These are phyloP conservation scores for Nymphaea colorata DNA, from an alignment of 164 flowering plant species.

Conservation along the genomic window DNA sequence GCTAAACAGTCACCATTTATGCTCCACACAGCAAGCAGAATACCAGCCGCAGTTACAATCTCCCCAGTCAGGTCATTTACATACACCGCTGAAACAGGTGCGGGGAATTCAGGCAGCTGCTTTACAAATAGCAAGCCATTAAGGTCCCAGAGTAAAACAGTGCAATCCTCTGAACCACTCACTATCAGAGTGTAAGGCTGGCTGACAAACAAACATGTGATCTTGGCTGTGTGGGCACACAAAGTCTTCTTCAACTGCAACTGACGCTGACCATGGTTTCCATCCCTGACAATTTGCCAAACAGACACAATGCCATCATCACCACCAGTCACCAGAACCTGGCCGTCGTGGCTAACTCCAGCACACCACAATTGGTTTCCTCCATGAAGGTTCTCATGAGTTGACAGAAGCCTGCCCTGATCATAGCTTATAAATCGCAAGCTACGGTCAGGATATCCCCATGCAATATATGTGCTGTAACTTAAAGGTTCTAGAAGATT, in stretches of 20 bases:
- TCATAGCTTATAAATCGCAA: conserved; percentile 84
- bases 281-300: conserved; percentile 64
- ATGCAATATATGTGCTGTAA: conserved; percentile 67
- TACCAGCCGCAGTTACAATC: conserved; percentile 86
- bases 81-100: conserved; percentile 75
- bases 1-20: conserved; percentile 92
- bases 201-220: conserved; percentile 77
- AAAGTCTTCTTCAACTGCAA: conserved; percentile 65
- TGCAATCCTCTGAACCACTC: conserved; percentile 90
- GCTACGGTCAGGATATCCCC: conserved; percentile 98
- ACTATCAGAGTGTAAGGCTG: conserved; percentile 91
- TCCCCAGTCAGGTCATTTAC: conserved; percentile 91
- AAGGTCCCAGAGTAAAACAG: conserved; percentile 88
- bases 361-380: conserved; percentile 86
- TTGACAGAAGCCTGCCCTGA: conserved; percentile 79
- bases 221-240: conserved; percentile 72
- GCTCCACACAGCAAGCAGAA: conserved; percentile 91
- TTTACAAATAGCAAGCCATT: conserved; percentile 73
- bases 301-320: conserved; percentile 76
- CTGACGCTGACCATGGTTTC: conserved; percentile 38
- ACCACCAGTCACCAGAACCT: conserved; percentile 74
- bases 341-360: conserved; percentile 87
- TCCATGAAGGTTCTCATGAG: conserved; percentile 92
- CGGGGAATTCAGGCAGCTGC: conserved; percentile 92
- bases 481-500: conserved; percentile 74